Evolutionary conservation across 1,284 basidiomycete species (phyloP).

Genomic region (Rhizoctonia solani): DNA sequence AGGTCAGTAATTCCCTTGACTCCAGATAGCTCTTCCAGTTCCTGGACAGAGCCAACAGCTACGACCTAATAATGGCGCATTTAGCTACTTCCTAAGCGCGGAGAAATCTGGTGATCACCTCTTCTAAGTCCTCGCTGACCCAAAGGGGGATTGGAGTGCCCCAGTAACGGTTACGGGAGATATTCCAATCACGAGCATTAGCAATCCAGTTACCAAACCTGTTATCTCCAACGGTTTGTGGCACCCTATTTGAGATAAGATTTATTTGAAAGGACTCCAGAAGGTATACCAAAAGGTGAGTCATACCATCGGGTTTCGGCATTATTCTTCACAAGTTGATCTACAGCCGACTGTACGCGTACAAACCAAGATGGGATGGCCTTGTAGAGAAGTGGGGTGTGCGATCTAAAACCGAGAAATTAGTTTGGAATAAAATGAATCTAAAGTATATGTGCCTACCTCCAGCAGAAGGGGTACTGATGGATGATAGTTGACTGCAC

Average conservation of each 20-base stretch:
- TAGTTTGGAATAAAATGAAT: background rate
- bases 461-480: conserved; percentile 97
- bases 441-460: conserved; percentile 54
- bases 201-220: conserved; percentile 97
- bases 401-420: conserved; percentile 60
- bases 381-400: conserved; percentile 94
- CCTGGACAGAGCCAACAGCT: conserved; percentile 84
- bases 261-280: background rate
- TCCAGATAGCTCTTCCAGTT: conserved; percentile 89
- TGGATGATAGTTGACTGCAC: conserved; percentile 88
- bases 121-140: conserved; percentile 91
- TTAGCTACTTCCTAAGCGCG: background rate
- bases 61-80: conserved; percentile 67
- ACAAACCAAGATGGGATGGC: conserved; percentile 98
- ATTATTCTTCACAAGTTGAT: conserved; percentile 90
- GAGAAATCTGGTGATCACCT: conserved; percentile 55
- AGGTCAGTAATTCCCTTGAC: conserved; percentile 87
- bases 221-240: conserved; percentile 85
- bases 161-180: conserved; percentile 99
- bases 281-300: background rate
- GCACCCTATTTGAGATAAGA: conserved; percentile 73
- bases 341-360: conserved; percentile 80
- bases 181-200: conserved; percentile 98
- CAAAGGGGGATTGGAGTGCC: conserved; percentile 97
- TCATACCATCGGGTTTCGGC: conserved; percentile 84